Percentiles rank a stretch among this genome's conserved stretches.
Evolutionary conservation across 129 eudicot species (phyloP).

Genomic region (Calendula officinalis): DNA sequence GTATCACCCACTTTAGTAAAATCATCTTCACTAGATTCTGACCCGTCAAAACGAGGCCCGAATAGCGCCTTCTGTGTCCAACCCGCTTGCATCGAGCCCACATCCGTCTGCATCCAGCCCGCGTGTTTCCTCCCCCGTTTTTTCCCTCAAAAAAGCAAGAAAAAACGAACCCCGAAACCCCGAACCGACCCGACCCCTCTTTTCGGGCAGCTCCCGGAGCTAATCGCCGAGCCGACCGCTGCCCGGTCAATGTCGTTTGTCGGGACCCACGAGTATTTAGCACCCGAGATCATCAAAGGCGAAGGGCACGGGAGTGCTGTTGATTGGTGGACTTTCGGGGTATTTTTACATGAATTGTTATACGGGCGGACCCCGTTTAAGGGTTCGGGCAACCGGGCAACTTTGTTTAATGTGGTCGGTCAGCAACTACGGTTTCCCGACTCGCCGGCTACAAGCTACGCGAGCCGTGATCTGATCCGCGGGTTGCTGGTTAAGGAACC

Average conservation of each 20-base stretch:
- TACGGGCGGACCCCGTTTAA: slow-evolving; percentile 86
- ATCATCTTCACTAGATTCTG: slow-evolving; percentile 45
- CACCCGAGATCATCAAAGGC: slow-evolving; percentile 85
- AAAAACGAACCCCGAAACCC: slow-evolving; percentile 29
- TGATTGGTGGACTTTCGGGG: slow-evolving; percentile 94
- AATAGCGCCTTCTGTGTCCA: slow-evolving; percentile 46
- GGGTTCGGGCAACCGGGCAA: slow-evolving; percentile 84
- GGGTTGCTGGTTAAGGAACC: slow-evolving; percentile 86
- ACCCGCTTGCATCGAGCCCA: slow-evolving; percentile 75
- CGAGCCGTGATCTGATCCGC: slow-evolving; percentile 66
- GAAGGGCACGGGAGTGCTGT: slow-evolving; percentile 94
- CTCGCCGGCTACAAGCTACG: slow-evolving; percentile 22
- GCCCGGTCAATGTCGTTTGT: slow-evolving; percentile 95
- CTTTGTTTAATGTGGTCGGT: slow-evolving; percentile 77
- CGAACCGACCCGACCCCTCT: not conserved
- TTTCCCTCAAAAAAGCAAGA: slow-evolving; percentile 46
- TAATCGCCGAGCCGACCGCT: slow-evolving; percentile 76
- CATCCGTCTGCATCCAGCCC: slow-evolving; percentile 46
- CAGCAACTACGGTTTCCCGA: slow-evolving; percentile 35
- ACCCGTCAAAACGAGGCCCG: slow-evolving; percentile 51
- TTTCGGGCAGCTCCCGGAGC: slow-evolving; percentile 59
- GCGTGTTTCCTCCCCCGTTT: slow-evolving; percentile 72
- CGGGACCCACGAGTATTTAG: slow-evolving; percentile 87
- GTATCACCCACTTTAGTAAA: slow-evolving; percentile 83
- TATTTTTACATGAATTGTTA: slow-evolving; percentile 68